phyloP scores from a whole-genome alignment of 164 flowering plant species.

The Nymphaea colorata region DNA sequence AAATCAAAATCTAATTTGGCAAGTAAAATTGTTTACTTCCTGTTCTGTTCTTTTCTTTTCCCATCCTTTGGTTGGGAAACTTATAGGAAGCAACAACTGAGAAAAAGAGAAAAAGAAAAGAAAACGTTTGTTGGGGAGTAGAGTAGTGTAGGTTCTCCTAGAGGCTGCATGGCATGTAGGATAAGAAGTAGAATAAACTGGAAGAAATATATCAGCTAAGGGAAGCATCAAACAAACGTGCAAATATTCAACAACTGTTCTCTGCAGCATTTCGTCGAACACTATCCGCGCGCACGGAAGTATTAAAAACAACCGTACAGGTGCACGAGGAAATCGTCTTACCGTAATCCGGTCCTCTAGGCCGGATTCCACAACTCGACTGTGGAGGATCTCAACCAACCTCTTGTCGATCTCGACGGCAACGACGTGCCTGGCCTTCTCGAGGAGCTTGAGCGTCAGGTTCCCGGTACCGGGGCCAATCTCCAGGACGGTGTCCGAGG shows the following conservation, averaged over 20 bases:
- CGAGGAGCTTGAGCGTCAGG: conserved; percentile 75
- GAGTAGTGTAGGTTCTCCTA: too few relatives aligned
- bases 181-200: too few relatives aligned
- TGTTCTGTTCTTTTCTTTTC: too few relatives aligned
- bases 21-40: too few relatives aligned
- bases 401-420: conserved; percentile 70
- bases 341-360: conserved; percentile 43
- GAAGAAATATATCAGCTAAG: too few relatives aligned
- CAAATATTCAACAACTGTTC: conserved; percentile 1
- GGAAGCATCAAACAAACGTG: too few relatives aligned
- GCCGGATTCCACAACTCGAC: conserved; percentile 44
- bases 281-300: not conserved
- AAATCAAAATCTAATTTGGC: too few relatives aligned
- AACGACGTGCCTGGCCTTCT: conserved; percentile 51
- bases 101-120: too few relatives aligned
- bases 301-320: not conserved
- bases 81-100: too few relatives aligned
- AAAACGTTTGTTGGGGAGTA: too few relatives aligned
- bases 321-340: conserved; percentile 7
- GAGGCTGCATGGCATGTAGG: too few relatives aligned
- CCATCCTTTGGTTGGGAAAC: too few relatives aligned
- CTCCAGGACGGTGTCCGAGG: conserved; percentile 70
- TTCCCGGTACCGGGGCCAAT: conserved; percentile 98
- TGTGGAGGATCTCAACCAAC: conserved; percentile 65
- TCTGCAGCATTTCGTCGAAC: conserved; percentile 38